These are phyloP conservation scores for Fusarium penzigii DNA, from an alignment of 2,329 filamentous ascomycete species.

Conservation along the genomic window DNA sequence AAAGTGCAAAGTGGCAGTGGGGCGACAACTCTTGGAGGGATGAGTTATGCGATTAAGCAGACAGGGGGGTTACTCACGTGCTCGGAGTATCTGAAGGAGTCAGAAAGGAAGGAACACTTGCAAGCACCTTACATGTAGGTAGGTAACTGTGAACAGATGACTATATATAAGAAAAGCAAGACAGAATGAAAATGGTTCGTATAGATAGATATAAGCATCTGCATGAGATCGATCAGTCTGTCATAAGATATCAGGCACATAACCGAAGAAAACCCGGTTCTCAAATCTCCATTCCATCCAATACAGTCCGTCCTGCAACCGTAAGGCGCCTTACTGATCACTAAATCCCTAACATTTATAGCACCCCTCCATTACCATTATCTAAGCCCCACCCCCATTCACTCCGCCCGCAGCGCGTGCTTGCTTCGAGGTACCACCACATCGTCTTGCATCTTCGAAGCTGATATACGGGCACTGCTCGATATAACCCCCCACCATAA, in stretches of 20 bases:
- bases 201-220: no score
- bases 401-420: constrained; percentile 14
- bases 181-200: no score
- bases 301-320: no score
- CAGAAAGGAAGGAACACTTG: no score
- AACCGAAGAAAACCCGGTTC: no score
- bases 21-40: constrained; percentile 17
- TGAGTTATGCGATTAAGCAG: constrained; percentile 30
- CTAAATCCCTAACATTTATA: constrained; percentile 18
- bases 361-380: constrained; percentile 32
- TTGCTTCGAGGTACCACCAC: constrained; percentile 25
- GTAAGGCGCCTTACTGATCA: no score
- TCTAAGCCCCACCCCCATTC: constrained; percentile 31
- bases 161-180: no score
- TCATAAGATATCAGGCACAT: no score
- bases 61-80: constrained; percentile 18
- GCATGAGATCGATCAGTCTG: no score
- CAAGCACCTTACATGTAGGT: no score
- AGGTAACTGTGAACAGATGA: no score
- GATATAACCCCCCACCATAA: constrained; percentile 22
- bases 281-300: no score
- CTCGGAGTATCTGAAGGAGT: neutral
- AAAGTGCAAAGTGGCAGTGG: constrained; percentile 23
- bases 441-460: constrained; percentile 25
- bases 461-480: constrained; percentile 5